A percentile compares a stretch with the other conserved stretches of the same genome.
Conservation (phyloP, 495 filamentous ascomycete genomes). For the Aspergillus avenaceus region DNA sequence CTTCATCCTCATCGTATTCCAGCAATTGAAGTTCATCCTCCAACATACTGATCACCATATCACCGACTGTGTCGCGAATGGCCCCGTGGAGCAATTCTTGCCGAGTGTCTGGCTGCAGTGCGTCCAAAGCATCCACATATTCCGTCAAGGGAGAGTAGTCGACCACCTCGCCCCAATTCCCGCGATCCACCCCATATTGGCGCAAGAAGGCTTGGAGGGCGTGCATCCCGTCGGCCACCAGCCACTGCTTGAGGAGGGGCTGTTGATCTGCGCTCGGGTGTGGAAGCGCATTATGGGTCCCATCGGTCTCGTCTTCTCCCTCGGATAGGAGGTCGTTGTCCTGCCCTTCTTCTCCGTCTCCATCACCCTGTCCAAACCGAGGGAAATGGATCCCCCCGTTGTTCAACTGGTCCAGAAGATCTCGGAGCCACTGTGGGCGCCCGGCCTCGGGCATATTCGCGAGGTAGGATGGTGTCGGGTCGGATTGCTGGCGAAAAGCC, state of each 20-base stretch:
- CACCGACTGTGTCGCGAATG: slow-evolving; percentile 33
- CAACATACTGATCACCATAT: slow-evolving; percentile 38
- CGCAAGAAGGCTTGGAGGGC: slow-evolving; percentile 33
- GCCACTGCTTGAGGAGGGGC: slow-evolving; percentile 33
- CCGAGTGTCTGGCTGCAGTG: slow-evolving; percentile 25
- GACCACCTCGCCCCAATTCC: slow-evolving; percentile 40
- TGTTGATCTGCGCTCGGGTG: slow-evolving; percentile 26
- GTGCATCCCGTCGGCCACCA: slow-evolving; percentile 32
- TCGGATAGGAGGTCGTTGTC: slow-evolving; percentile 7
- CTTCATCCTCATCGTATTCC: slow-evolving; percentile 20
- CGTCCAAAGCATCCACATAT: slow-evolving; percentile 33
- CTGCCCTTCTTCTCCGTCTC: slow-evolving; percentile 13
- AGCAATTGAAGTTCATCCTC: slow-evolving; percentile 37
- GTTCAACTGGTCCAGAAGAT: slow-evolving; percentile 37
- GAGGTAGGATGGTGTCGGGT: slow-evolving; percentile 35
- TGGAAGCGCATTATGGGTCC: slow-evolving; percentile 5
- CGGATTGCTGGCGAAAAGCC: slow-evolving; percentile 35
- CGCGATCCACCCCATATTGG: slow-evolving; percentile 41
- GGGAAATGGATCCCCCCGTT: slow-evolving; percentile 27
- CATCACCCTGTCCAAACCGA: slow-evolving; percentile 11
- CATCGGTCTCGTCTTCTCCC: slow-evolving; percentile 9
- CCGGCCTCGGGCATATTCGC: slow-evolving; percentile 28
- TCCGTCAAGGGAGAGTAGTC: slow-evolving; percentile 35
- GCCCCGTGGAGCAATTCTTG: slow-evolving; percentile 28
- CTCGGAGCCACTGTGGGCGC: slow-evolving; percentile 39